These are phyloP conservation scores for Juglanconis sp. DNA, from an alignment of 2,329 filamentous ascomycete species.

Conservation along the genomic window DNA sequence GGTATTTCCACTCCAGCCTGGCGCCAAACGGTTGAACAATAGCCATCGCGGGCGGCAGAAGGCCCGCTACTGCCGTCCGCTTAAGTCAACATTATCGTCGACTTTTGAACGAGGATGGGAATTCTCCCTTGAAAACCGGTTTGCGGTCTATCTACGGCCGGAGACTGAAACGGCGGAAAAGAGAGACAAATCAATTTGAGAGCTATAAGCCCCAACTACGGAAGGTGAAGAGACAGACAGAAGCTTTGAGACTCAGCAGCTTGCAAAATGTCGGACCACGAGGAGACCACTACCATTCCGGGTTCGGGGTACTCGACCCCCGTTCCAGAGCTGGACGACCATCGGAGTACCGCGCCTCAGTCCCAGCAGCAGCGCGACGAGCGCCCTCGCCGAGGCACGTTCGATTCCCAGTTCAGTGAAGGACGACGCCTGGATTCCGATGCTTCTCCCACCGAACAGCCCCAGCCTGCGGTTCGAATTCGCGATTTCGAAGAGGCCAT, in stretches of 20 bases:
- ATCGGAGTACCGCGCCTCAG: conserved; percentile 60
- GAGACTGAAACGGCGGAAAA: neutral
- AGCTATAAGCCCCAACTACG: neutral
- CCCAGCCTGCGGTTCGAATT: conserved; percentile 48
- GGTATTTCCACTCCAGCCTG: neutral
- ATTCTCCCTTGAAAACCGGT: conserved; percentile 15
- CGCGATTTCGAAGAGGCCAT: conserved; percentile 87
- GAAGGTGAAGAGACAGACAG: neutral
- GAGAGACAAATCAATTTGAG: neutral
- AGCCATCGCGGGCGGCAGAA: conserved; percentile 29
- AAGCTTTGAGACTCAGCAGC: conserved; percentile 21
- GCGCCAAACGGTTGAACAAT: conserved; percentile 3
- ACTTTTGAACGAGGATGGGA: conserved; percentile 15
- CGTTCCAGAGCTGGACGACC: conserved; percentile 81
- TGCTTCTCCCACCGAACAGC: conserved; percentile 35
- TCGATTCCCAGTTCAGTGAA: conserved; percentile 64
- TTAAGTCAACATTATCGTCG: conserved; percentile 21
- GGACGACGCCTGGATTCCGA: conserved; percentile 34
- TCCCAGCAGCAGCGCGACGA: conserved; percentile 52
- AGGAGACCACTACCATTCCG: conserved; percentile 49
- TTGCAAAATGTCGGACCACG: conserved; percentile 65
- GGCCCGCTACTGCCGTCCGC: conserved; percentile 33
- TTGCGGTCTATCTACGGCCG: conserved; percentile 11
- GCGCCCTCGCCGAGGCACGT: conserved; percentile 66
- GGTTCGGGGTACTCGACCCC: conserved; percentile 69